Base-by-base conservation (phyloP, 2,329 filamentous ascomycete species). In the Alternaria novae-zelandiae region DNA sequence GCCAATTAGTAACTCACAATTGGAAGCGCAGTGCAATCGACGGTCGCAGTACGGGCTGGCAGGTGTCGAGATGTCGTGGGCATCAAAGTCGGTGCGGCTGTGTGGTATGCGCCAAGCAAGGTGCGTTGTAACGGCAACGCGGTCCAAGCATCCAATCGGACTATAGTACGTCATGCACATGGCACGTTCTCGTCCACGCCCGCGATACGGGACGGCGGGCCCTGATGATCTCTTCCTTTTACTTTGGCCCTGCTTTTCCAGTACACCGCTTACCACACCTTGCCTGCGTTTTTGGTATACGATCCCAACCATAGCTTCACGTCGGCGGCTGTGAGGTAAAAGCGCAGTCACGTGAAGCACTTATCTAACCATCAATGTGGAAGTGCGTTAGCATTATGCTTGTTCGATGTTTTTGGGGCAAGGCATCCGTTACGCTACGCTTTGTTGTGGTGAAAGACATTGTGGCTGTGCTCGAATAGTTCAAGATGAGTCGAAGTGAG, bases 401-500 rank as follows among this genome's bases (percentile, higher is more conserved):
- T 21, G 2, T 2, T 21, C 28, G 8, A 51, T 21, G 26, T 21
- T 10, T n/a, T 13, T 15, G 1, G n/a, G 30, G 6, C 1, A 32
- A 10, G 28, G n/a, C 11, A n/a, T 51, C 49, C 12, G 13, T 20
- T 5, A 17, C 20, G 10, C 28, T 13, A 21, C 5, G 28, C 43
- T 36, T 32, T 23, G 13, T 20, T 36, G 17, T 21, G 11, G 49
- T 60, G 36, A 51, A 17, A n/a, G 20, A 10, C 5, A n/a, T 43
- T 30, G 28, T 54, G 44, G 23, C 45, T 46, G 47, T 30, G 47
- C 43, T 44, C 32, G 41, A 47, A 51, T 44, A 41, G 45, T 47
- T 23, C 49, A 23, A 17, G 26, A 66, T 63, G 66, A 68, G 66
- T 66, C 63, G 61, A 68, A 68, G 28, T 66, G 66, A 66, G 60